These are phyloP conservation scores for Ampelomyces quisqualis DNA, from an alignment of 2,329 filamentous ascomycete genomes.

Conservation along the genomic window DNA sequence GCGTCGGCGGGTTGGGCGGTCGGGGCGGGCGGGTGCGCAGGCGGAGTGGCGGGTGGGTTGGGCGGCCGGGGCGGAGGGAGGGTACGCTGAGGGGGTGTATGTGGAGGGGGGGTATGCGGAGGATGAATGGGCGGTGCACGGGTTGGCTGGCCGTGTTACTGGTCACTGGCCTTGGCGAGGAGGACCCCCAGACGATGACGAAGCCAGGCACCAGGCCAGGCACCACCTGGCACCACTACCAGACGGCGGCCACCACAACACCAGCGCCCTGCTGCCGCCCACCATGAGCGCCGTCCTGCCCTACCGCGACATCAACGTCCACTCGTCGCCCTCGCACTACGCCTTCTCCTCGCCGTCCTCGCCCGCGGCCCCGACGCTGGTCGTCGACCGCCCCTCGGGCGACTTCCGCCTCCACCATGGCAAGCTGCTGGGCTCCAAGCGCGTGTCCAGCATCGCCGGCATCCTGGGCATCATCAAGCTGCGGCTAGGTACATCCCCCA, in stretches of 20 bases:
- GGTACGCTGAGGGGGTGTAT: conserved; percentile 8
- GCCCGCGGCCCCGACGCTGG: conserved; percentile 80
- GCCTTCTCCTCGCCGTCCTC: conserved; percentile 95
- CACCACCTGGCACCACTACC: no score
- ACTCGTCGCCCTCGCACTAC: conserved; percentile 88
- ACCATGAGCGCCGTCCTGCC: conserved; percentile 61
- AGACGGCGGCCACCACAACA: no score
- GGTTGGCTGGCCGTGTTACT: neutral
- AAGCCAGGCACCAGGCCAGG: neutral
- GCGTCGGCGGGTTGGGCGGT: conserved; percentile 12
- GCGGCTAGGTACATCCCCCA: conserved; percentile 68
- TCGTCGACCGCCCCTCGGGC: conserved; percentile 88
- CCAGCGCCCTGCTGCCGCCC: neutral
- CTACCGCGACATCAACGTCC: conserved; percentile 96
- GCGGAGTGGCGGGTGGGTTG: conserved; percentile 4
- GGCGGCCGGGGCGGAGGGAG: neutral
- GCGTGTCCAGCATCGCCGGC: conserved; percentile 91
- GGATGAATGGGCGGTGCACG: conserved; percentile 6
- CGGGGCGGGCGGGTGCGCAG: conserved; percentile 4
- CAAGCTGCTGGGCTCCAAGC: conserved; percentile 70
- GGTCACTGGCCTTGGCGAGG: neutral
- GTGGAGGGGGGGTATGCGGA: conserved; percentile 8
- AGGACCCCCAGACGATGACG: neutral
- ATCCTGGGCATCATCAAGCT: conserved; percentile 93
- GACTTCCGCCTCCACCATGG: conserved; percentile 85